These are phyloP conservation scores for Tephrocybe sp. DNA, from an alignment of 768 basidiomycete species.

Conservation along the genomic window DNA sequence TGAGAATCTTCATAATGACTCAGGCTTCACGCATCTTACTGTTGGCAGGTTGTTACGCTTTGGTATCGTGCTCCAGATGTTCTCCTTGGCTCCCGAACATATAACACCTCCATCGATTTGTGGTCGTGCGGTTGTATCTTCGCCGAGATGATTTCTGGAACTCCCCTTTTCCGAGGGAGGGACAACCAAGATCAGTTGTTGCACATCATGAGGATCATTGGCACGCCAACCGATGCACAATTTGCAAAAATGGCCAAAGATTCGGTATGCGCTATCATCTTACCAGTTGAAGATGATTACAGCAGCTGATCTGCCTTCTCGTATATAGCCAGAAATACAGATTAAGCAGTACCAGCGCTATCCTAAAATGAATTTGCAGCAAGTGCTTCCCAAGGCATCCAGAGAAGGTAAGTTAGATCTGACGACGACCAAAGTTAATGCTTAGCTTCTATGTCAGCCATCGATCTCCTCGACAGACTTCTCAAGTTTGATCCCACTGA, in stretches of 20 bases:
- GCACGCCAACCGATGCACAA: conserved; percentile 87
- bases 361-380: conserved; percentile 76
- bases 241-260: conserved; percentile 88
- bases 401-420: conserved; percentile 56
- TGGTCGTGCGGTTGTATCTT: conserved; percentile 99
- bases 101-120: conserved; percentile 97
- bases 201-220: conserved; percentile 96
- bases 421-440: background rate
- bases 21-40: conserved; percentile 4
- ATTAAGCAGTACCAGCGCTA: conserved; percentile 86
- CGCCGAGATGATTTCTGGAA: conserved; percentile 98
- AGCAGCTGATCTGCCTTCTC: conserved; percentile 7
- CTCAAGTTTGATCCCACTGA: conserved; percentile 95
- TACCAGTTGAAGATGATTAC: background rate
- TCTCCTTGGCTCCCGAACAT: conserved; percentile 92
- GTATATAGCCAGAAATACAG: conserved; percentile 72
- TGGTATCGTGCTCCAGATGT: conserved; percentile 99
- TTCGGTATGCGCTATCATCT: conserved; percentile 54
- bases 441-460: conserved; percentile 46
- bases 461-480: conserved; percentile 91
- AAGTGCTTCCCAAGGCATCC: conserved; percentile 83
- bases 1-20: conserved; percentile 17
- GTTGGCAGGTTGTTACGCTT: conserved; percentile 82
- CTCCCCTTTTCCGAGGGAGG: conserved; percentile 93
- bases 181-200: conserved; percentile 98